phyloP scores from a whole-genome alignment of 2,329 filamentous ascomycete species.

The Trichoderma koningiopsis region DNA sequence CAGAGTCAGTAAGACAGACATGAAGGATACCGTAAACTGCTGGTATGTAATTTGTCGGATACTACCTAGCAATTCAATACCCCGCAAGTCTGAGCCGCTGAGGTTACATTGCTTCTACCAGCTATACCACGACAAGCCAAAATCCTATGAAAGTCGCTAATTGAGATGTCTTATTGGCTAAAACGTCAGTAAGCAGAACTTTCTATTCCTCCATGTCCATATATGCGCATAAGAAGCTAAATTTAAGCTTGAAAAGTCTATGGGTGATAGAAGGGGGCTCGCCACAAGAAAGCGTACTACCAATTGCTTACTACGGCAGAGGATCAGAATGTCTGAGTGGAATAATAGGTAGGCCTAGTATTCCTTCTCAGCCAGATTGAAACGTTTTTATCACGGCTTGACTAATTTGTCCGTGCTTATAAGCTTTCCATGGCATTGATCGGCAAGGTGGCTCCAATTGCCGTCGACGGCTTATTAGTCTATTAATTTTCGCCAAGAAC shows the following conservation, averaged over 20 bases:
- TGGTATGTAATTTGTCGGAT: background rate
- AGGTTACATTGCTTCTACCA: constrained; percentile 9
- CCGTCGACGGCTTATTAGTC: too few species aligned
- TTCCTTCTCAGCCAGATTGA: background rate
- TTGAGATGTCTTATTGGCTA: background rate
- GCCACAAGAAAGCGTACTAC: background rate
- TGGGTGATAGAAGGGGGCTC: background rate
- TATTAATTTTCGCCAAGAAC: too few species aligned
- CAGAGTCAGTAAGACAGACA: background rate
- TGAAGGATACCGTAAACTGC: background rate
- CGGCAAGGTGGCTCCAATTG: too few species aligned
- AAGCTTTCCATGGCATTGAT: background rate
- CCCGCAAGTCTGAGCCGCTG: background rate
- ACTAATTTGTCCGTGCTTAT: background rate
- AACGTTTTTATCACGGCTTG: background rate
- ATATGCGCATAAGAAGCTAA: background rate
- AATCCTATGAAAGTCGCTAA: background rate
- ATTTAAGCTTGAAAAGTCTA: background rate
- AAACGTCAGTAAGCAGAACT: background rate
- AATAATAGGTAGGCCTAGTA: background rate
- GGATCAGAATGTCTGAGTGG: background rate
- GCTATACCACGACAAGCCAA: background rate
- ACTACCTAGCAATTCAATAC: background rate
- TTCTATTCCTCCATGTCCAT: constrained; percentile 15
- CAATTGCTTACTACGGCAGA: background rate